Conservation (phyloP, 1,284 basidiomycete genomes). For the Cutaneotrichosporon arboriforme region DNA sequence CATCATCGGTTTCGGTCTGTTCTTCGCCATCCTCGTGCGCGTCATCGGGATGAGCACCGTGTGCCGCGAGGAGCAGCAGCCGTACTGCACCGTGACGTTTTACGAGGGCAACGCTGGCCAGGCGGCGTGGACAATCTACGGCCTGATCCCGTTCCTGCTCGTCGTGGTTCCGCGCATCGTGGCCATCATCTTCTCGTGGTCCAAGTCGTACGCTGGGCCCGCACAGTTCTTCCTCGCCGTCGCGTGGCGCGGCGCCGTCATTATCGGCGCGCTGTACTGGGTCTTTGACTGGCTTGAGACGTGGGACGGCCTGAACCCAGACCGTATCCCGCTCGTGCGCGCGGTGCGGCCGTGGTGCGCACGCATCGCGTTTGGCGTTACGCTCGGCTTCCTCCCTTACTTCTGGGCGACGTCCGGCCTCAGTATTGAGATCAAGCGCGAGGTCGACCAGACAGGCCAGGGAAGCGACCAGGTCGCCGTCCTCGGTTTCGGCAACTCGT, state of each 20-base stretch:
- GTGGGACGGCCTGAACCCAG: constrained; percentile 37
- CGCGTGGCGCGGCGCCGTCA: constrained; percentile 57
- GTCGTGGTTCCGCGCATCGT: constrained; percentile 57
- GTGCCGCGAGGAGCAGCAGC: constrained; percentile 91
- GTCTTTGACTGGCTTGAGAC: constrained; percentile 68
- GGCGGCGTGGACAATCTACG: constrained; percentile 56
- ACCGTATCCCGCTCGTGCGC: constrained; percentile 50
- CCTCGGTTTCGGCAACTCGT: constrained; percentile 83
- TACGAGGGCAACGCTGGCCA: constrained; percentile 67
- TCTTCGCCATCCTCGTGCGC: constrained; percentile 67
- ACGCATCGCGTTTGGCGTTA: constrained; percentile 55
- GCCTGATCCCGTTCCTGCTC: constrained; percentile 56
- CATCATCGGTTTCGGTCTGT: constrained; percentile 63
- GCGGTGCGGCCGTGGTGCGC: constrained; percentile 59
- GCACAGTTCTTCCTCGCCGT: constrained; percentile 61
- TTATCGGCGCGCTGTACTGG: constrained; percentile 65
- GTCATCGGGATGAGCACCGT: constrained; percentile 71
- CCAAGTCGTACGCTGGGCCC: constrained; percentile 67
- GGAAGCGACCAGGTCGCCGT: constrained; percentile 58
- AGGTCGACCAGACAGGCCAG: constrained; percentile 34
- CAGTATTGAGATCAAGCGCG: constrained; percentile 60
- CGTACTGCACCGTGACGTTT: constrained; percentile 78
- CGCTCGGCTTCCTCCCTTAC: constrained; percentile 55
- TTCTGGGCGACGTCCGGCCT: constrained; percentile 68
- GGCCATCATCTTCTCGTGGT: constrained; percentile 59